Base-by-base conservation (phyloP, 108 stramenopile species). In the Cyclotella kingstonii region DNA sequence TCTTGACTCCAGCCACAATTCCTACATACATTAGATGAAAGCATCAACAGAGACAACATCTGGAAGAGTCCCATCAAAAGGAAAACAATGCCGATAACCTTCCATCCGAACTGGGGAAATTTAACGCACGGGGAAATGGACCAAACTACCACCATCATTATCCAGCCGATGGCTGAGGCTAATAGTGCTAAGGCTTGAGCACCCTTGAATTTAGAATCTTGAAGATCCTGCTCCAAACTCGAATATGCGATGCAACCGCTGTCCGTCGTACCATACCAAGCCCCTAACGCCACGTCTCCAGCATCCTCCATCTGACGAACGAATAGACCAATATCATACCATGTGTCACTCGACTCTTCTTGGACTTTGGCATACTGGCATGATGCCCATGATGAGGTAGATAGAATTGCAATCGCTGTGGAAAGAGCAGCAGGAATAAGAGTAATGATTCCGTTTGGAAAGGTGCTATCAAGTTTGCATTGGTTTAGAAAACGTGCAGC, bases 11-110 rank as follows among this genome's bases (percentile, higher is more conserved):
- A 60, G 3, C 39, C 25, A 9, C 25, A 33, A 3, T 22, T 44
- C 11, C 19, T 8, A 34, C 59, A 60, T 11, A 10, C 39, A 10
- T 30, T 60, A 3, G 59, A 60, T 46, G 43, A 21, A 14, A 60
- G 44, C 44, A 60, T 2, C 2, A 60, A 30, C 5, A 60, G 43
- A 1, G 59, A 46, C 2, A 60, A 46, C 14, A 46, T 9, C 46
- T 60, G 59, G 6, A 45, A 60, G 3, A 60, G 1, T 6, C 59
- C 59, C 29, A 41, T 60, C 45, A 33, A n/a, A 2, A 30, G 8
- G 25, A 60, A 35, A 2, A 60, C 17, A 2, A 15, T 9, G 27
- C 59, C 59, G 15, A 60, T 30, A 3, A 45, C 30, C 43, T 29
- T 46, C 59, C 59, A 60, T 3, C 39, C 59, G 9, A 18, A 21